phyloP scores from a whole-genome alignment of 1,139 yeast species.

The Sugiyamaella castrensis region DNA sequence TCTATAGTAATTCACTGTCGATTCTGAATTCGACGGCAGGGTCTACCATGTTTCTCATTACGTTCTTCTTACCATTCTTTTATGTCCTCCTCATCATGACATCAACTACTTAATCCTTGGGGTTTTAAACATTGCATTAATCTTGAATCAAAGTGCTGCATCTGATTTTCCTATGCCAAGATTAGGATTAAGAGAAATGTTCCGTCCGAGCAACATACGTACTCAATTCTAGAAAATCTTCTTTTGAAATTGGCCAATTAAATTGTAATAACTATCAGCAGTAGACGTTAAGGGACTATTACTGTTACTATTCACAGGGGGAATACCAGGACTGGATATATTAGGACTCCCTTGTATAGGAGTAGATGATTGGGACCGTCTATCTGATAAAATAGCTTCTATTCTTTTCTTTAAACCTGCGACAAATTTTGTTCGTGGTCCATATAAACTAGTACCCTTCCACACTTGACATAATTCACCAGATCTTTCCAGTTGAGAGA shows the following conservation, averaged over 20 bases:
- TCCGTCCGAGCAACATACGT: no score
- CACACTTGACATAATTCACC: constrained; percentile 30
- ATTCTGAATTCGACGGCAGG: no score
- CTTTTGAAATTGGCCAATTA: constrained; percentile 22
- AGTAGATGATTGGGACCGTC: neutral
- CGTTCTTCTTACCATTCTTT: no score
- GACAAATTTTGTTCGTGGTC: constrained; percentile 25
- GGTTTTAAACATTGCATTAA: no score
- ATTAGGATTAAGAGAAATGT: no score
- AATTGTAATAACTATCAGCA: constrained; percentile 17
- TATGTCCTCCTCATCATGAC: no score
- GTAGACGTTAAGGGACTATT: constrained; percentile 2
- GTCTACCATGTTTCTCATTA: no score
- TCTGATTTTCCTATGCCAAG: no score
- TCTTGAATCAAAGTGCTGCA: no score
- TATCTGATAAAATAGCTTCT: constrained; percentile 21
- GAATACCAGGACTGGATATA: neutral
- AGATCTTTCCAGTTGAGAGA: constrained; percentile 23
- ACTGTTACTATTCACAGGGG: constrained; percentile 3
- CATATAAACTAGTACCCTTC: constrained; percentile 33
- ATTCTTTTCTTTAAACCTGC: constrained; percentile 28
- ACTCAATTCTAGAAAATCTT: constrained; percentile 23
- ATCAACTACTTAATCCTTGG: no score
- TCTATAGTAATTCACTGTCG: no score
- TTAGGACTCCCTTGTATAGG: neutral